Conservation (phyloP, 331 rosid species). For the Arachis monticola region DNA sequence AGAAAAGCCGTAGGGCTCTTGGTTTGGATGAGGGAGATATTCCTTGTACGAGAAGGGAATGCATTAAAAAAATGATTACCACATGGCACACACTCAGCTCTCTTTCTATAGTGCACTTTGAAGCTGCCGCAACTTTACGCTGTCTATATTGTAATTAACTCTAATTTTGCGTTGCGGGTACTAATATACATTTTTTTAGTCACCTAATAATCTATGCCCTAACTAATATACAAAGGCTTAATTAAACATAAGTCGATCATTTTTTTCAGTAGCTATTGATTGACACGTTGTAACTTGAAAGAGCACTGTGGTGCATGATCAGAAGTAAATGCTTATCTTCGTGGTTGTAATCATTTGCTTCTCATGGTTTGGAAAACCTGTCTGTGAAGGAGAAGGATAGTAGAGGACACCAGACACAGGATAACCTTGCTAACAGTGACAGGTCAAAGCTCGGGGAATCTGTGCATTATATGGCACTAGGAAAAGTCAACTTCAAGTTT, state of each 20-base stretch:
- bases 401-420: neutral
- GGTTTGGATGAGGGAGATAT: no score
- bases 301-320: neutral
- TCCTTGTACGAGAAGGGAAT: constrained; percentile 16
- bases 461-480: neutral
- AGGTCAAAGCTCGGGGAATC: neutral
- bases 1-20: neutral
- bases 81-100: neutral
- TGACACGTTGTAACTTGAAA: no score
- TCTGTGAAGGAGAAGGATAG: neutral
- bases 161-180: no score
- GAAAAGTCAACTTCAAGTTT: neutral
- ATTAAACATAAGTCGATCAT: no score
- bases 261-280: no score
- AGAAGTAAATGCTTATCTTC: neutral
- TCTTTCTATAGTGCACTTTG: neutral
- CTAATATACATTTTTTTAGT: no score
- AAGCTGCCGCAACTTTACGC: neutral
- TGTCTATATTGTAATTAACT: no score
- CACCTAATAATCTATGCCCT: no score
- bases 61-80: neutral
- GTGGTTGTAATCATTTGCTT: neutral
- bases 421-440: neutral
- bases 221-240: no score
- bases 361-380: neutral